Conservation (phyloP, 2,329 filamentous ascomycete species). For the Hymenoscyphus salicellus region DNA sequence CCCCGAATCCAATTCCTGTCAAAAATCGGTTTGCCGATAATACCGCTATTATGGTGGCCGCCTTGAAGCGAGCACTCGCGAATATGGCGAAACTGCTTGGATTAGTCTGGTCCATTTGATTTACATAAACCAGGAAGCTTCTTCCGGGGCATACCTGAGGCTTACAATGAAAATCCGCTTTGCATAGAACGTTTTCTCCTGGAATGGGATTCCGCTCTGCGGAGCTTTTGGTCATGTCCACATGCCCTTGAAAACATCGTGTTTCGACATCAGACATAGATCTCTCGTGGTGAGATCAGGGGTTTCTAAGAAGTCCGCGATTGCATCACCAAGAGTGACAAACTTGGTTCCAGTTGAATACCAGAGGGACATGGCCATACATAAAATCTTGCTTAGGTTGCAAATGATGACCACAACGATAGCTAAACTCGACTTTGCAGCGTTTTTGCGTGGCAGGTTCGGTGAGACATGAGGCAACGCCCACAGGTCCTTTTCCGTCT, state of each 20-base stretch:
- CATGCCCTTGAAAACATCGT: background rate
- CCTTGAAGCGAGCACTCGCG: background rate
- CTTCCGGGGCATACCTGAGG: background rate
- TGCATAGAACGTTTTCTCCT: background rate
- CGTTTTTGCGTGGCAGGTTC: background rate
- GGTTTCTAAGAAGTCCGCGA: slow-evolving; percentile 5
- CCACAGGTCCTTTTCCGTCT: too few relatives aligned
- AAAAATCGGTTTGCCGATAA: background rate
- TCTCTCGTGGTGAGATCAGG: background rate
- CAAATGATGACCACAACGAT: background rate
- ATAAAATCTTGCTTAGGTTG: background rate
- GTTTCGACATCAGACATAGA: background rate
- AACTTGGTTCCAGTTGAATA: background rate
- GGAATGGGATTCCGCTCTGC: background rate
- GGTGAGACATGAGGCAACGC: background rate
- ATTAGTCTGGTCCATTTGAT: background rate
- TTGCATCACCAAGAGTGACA: background rate
- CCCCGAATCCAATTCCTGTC: background rate
- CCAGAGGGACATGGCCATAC: background rate
- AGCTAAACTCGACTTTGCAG: background rate
- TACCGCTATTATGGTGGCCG: background rate
- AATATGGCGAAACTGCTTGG: background rate
- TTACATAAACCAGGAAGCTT: too few relatives aligned
- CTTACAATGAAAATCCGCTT: background rate
- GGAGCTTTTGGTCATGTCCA: background rate